Percentiles rank a stretch among this genome's conserved stretches.
phyloP scores from a whole-genome alignment of 768 basidiomycete genomes.

The Clathrus columnatus region DNA sequence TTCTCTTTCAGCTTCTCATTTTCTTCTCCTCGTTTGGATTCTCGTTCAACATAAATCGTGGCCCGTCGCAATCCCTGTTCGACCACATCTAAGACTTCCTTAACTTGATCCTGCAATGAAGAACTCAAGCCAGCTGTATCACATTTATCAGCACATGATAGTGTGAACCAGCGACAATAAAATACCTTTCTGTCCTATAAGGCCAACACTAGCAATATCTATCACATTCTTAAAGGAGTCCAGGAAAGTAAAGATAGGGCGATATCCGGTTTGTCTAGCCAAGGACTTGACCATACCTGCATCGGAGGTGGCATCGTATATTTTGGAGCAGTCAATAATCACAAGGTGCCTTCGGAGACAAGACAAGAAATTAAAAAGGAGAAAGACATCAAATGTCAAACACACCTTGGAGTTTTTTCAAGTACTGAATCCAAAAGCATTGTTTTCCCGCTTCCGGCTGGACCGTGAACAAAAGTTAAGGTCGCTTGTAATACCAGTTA shows the following conservation, averaged over 20 bases:
- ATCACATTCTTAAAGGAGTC: conserved; percentile 74
- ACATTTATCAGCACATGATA: not conserved
- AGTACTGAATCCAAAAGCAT: conserved; percentile 48
- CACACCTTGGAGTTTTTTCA: conserved; percentile 44
- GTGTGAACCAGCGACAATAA: not conserved
- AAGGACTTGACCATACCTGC: conserved; percentile 55
- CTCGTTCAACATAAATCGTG: conserved; percentile 37
- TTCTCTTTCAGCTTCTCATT: conserved; percentile 33
- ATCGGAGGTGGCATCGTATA: conserved; percentile 65
- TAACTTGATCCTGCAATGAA: conserved; percentile 73
- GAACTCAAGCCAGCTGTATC: conserved; percentile 69
- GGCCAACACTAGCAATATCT: conserved; percentile 83
- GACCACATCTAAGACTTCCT: conserved; percentile 75
- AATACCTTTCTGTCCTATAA: conserved; percentile 91
- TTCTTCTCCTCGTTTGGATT: conserved; percentile 32
- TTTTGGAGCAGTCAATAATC: conserved; percentile 73
- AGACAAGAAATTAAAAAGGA: not conserved
- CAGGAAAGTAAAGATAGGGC: conserved; percentile 81
- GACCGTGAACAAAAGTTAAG: conserved; percentile 71
- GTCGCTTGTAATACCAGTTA: conserved; percentile 38
- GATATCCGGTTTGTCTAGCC: conserved; percentile 80
- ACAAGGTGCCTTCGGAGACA: conserved; percentile 47
- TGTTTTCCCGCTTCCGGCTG: conserved; percentile 75
- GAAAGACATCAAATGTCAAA: conserved; percentile 3
- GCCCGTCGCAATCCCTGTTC: conserved; percentile 62